Conservation (phyloP, 2,329 filamentous ascomycete species). For the Alternaria tenuissima region DNA sequence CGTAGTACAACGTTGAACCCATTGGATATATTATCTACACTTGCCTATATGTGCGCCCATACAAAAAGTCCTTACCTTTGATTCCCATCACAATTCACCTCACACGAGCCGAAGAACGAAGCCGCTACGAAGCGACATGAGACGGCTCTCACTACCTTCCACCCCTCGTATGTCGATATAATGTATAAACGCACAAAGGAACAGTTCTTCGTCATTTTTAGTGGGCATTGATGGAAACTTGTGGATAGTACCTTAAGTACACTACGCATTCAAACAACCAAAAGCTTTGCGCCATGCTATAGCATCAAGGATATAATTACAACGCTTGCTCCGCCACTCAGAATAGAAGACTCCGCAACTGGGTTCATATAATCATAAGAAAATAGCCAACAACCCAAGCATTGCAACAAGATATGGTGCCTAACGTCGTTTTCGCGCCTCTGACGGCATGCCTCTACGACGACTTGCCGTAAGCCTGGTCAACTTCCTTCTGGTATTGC, state of each 20-base stretch:
- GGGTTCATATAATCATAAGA: not conserved
- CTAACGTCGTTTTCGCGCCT: not conserved
- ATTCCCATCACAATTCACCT: not conserved
- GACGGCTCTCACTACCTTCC: not conserved
- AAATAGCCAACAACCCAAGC: not conserved
- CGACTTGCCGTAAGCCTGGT: slow-evolving; percentile 54
- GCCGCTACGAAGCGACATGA: not conserved
- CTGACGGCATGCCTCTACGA: not conserved
- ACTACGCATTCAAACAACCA: not conserved
- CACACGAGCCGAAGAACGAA: not conserved
- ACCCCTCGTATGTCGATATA: not conserved
- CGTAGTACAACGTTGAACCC: not conserved
- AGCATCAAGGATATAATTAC: slow-evolving; percentile 14
- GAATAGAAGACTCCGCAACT: not conserved
- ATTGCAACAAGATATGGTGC: not conserved
- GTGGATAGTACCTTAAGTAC: not conserved
- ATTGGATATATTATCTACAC: not conserved
- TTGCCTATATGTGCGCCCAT: not conserved
- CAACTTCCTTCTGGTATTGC: slow-evolving; percentile 61
- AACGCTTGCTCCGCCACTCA: slow-evolving; percentile 4
- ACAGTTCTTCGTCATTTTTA: not conserved
- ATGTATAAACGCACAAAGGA: not conserved
- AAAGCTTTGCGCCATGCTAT: not conserved
- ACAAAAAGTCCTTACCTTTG: not conserved
- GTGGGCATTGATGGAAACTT: not conserved